Conservation (phyloP, 257 asterid species). For the Gentiana dahurica region DNA sequence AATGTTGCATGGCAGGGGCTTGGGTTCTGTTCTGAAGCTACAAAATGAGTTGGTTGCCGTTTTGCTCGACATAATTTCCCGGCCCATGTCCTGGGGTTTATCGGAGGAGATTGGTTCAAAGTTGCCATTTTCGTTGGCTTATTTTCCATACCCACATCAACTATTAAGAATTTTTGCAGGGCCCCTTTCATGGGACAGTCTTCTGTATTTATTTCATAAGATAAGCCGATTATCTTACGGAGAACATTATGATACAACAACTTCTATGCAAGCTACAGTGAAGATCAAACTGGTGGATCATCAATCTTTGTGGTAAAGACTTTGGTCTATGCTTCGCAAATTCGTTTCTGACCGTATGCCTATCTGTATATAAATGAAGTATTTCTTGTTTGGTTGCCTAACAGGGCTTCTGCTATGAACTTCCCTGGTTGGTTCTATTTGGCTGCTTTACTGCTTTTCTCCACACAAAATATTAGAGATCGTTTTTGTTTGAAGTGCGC, state of each 20-base stretch:
- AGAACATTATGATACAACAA: constrained; percentile 11
- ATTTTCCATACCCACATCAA: constrained; percentile 45
- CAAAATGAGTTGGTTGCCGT: constrained; percentile 39
- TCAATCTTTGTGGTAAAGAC: constrained; percentile 52
- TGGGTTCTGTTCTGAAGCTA: constrained; percentile 61
- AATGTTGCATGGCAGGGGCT: constrained; percentile 62
- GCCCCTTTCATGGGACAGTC: constrained; percentile 38
- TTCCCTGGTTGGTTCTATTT: constrained; percentile 73
- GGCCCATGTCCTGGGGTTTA: constrained; percentile 83
- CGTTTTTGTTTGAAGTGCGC: constrained; percentile 13
- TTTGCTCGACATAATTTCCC: constrained; percentile 50
- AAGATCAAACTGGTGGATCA: constrained; percentile 39
- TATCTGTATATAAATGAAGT: background rate
- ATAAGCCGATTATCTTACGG: constrained; percentile 26
- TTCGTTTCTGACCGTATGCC: constrained; percentile 14
- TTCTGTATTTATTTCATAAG: constrained; percentile 37
- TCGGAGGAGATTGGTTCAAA: constrained; percentile 51
- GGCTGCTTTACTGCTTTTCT: constrained; percentile 52
- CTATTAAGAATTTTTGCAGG: constrained; percentile 42
- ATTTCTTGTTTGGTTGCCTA: constrained; percentile 11
- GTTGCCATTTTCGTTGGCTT: constrained; percentile 61
- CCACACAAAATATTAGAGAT: constrained; percentile 15
- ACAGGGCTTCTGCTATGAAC: constrained; percentile 59
- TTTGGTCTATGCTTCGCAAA: constrained; percentile 9
- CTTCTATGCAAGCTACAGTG: constrained; percentile 26